Percentiles rank a stretch among this genome's conserved stretches.
These are phyloP conservation scores for Endocladia muricata DNA, from an alignment of 31 red algal genomes.

Conservation along the genomic window DNA sequence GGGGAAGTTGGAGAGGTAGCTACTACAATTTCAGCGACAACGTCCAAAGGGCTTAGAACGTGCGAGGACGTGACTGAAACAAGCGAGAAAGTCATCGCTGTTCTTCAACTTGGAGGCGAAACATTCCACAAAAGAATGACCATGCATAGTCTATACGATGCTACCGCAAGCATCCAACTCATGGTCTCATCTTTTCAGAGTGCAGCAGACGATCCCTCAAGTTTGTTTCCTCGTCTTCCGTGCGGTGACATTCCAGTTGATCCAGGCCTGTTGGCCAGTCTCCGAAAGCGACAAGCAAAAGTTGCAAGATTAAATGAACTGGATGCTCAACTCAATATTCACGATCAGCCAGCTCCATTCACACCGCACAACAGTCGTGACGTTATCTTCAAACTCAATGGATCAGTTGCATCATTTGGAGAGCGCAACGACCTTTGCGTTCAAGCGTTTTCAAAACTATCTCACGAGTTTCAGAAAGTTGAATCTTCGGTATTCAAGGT, in stretches of 20 bases:
- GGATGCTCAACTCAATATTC: background rate
- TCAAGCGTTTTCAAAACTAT: background rate
- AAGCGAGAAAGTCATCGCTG: too few species aligned
- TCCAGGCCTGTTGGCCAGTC: slow-evolving; percentile 23
- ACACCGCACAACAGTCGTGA: slow-evolving; percentile 8
- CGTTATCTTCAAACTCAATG: slow-evolving; percentile 9
- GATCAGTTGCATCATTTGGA: background rate
- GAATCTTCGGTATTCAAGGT: background rate
- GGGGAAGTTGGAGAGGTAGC: background rate
- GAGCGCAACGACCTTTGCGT: background rate
- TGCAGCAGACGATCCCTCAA: slow-evolving; percentile 10
- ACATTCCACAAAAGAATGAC: too few species aligned
- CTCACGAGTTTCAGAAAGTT: slow-evolving; percentile 1
- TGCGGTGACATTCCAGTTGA: slow-evolving; percentile 34
- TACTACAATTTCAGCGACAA: background rate
- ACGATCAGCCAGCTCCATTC: background rate
- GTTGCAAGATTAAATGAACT: slow-evolving; percentile 21
- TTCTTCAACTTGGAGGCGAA: too few species aligned
- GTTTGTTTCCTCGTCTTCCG: slow-evolving; percentile 18
- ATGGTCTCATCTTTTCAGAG: slow-evolving; percentile 18
- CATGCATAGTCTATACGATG: too few species aligned
- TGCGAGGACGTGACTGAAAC: background rate
- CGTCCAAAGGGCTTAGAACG: background rate
- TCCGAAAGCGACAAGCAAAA: slow-evolving; percentile 6
- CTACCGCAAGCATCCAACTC: background rate